These are phyloP conservation scores for Beauveria australis DNA, from an alignment of 2,329 filamentous ascomycete genomes.

Conservation along the genomic window DNA sequence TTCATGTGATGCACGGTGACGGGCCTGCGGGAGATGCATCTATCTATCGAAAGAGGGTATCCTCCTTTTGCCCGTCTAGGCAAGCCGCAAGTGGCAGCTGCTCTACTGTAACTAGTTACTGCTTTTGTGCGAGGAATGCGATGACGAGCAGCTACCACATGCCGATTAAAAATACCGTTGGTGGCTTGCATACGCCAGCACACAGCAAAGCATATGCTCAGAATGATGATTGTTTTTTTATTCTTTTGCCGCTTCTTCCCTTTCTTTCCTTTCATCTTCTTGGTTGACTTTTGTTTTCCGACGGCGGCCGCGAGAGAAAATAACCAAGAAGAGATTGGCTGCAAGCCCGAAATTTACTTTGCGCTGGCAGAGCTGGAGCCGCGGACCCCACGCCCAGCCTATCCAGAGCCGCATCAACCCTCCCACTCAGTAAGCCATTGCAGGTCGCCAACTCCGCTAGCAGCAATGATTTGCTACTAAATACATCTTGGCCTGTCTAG, in stretches of 20 bases:
- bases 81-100: too few relatives aligned
- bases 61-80: too few relatives aligned
- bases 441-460: neutral
- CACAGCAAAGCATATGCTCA: too few relatives aligned
- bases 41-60: too few relatives aligned
- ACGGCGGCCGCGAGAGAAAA: neutral
- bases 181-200: too few relatives aligned
- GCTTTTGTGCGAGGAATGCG: too few relatives aligned
- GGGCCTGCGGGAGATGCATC: neutral
- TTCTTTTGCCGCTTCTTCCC: neutral
- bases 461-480: neutral
- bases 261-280: too few relatives aligned
- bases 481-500: too few relatives aligned
- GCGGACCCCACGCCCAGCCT: neutral
- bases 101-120: too few relatives aligned
- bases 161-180: too few relatives aligned
- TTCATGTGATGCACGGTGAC: neutral
- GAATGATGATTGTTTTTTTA: neutral
- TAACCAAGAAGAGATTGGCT: neutral
- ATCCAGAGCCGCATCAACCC: slow-evolving; percentile 8
- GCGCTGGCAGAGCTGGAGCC: neutral
- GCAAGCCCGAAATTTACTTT: neutral
- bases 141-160: too few relatives aligned
- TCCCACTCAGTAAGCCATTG: neutral
- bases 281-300: neutral